These are phyloP conservation scores for Physcomitrellopsis africana DNA, from an alignment of 225 moss, liverwort and hornwort species.

Conservation along the genomic window DNA sequence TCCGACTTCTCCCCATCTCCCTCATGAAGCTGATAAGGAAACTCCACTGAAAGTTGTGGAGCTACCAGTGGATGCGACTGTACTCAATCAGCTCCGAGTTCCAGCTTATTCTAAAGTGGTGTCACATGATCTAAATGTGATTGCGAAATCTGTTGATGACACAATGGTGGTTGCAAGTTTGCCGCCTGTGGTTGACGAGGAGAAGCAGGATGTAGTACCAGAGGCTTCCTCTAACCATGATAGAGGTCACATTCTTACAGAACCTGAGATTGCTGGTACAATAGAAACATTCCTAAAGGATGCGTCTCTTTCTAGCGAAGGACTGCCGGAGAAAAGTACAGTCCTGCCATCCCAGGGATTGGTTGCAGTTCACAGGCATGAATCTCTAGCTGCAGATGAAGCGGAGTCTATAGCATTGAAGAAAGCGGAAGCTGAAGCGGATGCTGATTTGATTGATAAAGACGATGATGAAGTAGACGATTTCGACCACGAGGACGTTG, in stretches of 20 bases:
- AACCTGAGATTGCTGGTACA: slow-evolving; percentile 36
- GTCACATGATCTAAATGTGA: neutral
- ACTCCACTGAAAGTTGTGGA: slow-evolving; percentile 15
- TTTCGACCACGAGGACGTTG: slow-evolving; percentile 59
- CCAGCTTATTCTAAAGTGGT: slow-evolving; percentile 6
- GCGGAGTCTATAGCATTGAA: slow-evolving; percentile 60
- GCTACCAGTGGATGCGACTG: slow-evolving; percentile 11
- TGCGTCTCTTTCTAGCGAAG: slow-evolving; percentile 36
- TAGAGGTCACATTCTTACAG: slow-evolving; percentile 33
- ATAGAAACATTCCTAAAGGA: slow-evolving; percentile 40
- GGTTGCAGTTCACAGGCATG: slow-evolving; percentile 28
- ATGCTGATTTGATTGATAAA: slow-evolving; percentile 70
- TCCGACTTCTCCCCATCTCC: neutral
- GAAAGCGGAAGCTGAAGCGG: slow-evolving; percentile 80
- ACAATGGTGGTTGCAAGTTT: slow-evolving; percentile 10
- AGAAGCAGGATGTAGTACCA: neutral
- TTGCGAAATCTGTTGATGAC: slow-evolving; percentile 12
- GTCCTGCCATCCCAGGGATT: slow-evolving; percentile 26
- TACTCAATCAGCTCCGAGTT: slow-evolving; percentile 7
- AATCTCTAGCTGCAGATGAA: slow-evolving; percentile 51
- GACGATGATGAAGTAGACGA: slow-evolving; percentile 68
- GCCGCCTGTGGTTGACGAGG: slow-evolving; percentile 24
- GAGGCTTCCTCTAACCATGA: slow-evolving; percentile 11
- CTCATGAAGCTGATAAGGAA: slow-evolving; percentile 5
- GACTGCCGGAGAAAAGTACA: slow-evolving; percentile 25